phyloP scores from a whole-genome alignment of 2,329 filamentous ascomycete species.

The Ceratocystis smalleyi region DNA sequence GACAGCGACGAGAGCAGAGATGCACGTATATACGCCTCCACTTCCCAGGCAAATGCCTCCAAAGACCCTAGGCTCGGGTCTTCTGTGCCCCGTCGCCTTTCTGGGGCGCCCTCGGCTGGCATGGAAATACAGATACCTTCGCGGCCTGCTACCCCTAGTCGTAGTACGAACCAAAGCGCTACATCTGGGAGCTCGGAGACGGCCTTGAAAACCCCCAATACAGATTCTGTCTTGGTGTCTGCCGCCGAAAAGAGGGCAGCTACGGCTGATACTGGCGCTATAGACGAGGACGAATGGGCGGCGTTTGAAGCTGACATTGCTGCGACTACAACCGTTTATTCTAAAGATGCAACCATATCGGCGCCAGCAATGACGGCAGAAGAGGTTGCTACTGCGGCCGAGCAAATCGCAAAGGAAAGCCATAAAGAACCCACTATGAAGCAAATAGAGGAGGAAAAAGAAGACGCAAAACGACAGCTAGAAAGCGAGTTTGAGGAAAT shows the following conservation, averaged over 20 bases:
- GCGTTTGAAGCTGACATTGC: conserved; percentile 76
- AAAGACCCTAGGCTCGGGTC: not conserved
- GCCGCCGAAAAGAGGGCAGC: not conserved
- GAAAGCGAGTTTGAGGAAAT: conserved; percentile 73
- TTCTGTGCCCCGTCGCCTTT: conserved; percentile 28
- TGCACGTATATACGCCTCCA: not conserved
- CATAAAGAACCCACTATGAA: conserved; percentile 37
- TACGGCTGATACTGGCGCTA: conserved; percentile 18
- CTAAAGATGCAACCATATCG: conserved; percentile 44
- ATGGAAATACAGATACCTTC: conserved; percentile 49
- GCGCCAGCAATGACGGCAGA: conserved; percentile 52
- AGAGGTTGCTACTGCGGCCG: conserved; percentile 43
- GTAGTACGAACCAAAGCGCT: conserved; percentile 22
- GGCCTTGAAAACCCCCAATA: conserved; percentile 14
- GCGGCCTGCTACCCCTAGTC: conserved; percentile 41
- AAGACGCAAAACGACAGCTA: conserved; percentile 57
- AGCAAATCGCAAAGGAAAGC: conserved; percentile 33
- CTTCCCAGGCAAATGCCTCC: not conserved
- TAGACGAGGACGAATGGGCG: conserved; percentile 69
- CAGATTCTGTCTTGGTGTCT: not conserved
- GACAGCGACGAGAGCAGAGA: not conserved
- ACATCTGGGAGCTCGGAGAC: conserved; percentile 15
- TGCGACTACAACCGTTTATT: conserved; percentile 25
- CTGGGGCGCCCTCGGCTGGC: conserved; percentile 37
- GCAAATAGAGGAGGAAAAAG: conserved; percentile 49